Conservation (phyloP, 176 grass and related monocot genomes). For the Typha latifolia region DNA sequence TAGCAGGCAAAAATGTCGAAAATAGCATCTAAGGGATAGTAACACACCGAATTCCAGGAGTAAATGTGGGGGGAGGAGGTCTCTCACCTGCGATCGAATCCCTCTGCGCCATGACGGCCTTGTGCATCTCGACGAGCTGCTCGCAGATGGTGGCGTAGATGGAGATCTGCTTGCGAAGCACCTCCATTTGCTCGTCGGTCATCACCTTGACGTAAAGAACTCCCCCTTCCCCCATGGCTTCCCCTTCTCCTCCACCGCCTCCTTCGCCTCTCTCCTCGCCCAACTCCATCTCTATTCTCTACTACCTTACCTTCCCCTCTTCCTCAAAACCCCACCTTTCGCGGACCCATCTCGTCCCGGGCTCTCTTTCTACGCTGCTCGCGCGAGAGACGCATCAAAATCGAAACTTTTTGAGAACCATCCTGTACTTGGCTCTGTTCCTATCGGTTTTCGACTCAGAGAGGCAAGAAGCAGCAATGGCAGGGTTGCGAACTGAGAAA, state of each 20-base stretch:
- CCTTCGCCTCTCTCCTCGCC: slow-evolving; percentile 24
- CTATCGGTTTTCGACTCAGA: slow-evolving; percentile 13
- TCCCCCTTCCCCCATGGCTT: background rate
- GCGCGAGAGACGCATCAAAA: slow-evolving; percentile 1
- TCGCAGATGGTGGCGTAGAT: slow-evolving; percentile 97
- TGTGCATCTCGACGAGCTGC: slow-evolving; percentile 94
- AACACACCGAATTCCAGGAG: background rate
- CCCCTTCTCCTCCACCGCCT: background rate
- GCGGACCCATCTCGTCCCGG: background rate
- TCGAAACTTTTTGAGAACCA: slow-evolving; percentile 1
- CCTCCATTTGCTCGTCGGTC: slow-evolving; percentile 95
- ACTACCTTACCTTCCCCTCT: background rate
- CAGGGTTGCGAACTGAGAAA: slow-evolving; percentile 9
- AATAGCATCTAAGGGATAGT: too few relatives aligned
- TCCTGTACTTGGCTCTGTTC: slow-evolving; percentile 10
- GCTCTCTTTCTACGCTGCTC: too few relatives aligned
- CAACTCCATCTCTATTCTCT: slow-evolving; percentile 10
- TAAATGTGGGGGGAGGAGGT: background rate
- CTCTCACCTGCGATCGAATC: slow-evolving; percentile 57
- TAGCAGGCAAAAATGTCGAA: too few relatives aligned
- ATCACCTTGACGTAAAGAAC: slow-evolving; percentile 78
- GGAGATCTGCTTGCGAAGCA: slow-evolving; percentile 92
- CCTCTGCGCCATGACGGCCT: slow-evolving; percentile 62
- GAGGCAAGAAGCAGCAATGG: slow-evolving; percentile 12
- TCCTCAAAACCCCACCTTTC: slow-evolving; percentile 17